Conservation (phyloP, 2,329 filamentous ascomycete genomes). For the Daldinia sp. region DNA sequence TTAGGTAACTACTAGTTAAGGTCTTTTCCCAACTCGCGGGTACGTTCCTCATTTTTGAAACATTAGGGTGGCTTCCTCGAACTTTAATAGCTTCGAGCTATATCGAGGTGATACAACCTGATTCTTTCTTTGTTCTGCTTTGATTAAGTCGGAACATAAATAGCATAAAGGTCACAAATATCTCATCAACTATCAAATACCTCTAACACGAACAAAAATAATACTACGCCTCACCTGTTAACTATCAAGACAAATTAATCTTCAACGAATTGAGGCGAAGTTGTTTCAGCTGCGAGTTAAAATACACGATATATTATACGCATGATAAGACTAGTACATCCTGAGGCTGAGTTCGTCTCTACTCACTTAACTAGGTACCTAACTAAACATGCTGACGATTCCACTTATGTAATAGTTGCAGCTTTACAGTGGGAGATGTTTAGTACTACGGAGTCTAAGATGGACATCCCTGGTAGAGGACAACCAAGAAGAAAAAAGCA, state of each 20-base stretch:
- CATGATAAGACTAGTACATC: not conserved
- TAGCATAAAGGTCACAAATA: too few relatives aligned
- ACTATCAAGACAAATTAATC: not conserved
- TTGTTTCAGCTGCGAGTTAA: not conserved
- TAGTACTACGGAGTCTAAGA: not conserved
- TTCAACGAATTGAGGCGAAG: not conserved
- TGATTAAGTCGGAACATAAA: too few relatives aligned
- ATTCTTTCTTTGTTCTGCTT: not conserved
- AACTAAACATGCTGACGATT: not conserved
- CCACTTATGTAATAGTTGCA: not conserved
- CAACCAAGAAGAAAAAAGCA: not conserved
- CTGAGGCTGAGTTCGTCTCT: not conserved
- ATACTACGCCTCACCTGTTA: not conserved
- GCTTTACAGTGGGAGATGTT: not conserved
- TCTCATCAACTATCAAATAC: too few relatives aligned
- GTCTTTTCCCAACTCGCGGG: too few relatives aligned
- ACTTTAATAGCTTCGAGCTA: not conserved
- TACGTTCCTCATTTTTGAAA: not conserved
- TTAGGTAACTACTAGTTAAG: not conserved
- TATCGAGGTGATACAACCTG: not conserved
- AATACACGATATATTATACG: not conserved
- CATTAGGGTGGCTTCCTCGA: constrained; percentile 2
- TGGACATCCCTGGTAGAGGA: not conserved
- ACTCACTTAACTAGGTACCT: not conserved
- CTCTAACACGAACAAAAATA: too few relatives aligned